Evolutionary conservation across 2,329 filamentous ascomycete species (phyloP).

Genomic region (Neoarthrinium moseri): DNA sequence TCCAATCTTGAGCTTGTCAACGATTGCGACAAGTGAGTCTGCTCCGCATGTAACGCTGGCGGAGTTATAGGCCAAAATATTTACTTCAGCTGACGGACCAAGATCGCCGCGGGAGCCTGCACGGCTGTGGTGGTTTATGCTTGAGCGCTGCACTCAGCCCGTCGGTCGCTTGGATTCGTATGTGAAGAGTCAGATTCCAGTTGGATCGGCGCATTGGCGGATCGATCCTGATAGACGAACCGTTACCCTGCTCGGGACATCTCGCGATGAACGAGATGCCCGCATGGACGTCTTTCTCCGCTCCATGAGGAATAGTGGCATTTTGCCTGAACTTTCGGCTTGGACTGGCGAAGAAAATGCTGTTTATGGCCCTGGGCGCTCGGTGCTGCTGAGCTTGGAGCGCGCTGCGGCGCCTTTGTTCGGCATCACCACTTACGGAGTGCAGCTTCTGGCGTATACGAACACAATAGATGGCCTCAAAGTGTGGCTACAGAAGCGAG

Average conservation of each 20-base stretch:
- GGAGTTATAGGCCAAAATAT: not conserved
- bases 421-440: not conserved
- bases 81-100: too few relatives aligned
- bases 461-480: not conserved
- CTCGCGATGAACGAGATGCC: not conserved
- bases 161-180: too few relatives aligned
- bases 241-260: not conserved
- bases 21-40: not conserved
- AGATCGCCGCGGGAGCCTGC: too few relatives aligned
- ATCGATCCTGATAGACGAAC: not conserved
- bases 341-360: not conserved
- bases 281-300: not conserved
- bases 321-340: not conserved
- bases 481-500: not conserved
- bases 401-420: not conserved
- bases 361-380: not conserved
- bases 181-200: not conserved
- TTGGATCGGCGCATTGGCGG: not conserved
- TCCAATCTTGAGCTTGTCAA: not conserved
- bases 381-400: not conserved
- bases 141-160: not conserved
- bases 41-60: too few relatives aligned
- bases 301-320: not conserved
- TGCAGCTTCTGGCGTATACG: not conserved
- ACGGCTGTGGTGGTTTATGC: not conserved